These are phyloP conservation scores for Tremella mesenterica DNA, from an alignment of 768 basidiomycete species.

Conservation along the genomic window DNA sequence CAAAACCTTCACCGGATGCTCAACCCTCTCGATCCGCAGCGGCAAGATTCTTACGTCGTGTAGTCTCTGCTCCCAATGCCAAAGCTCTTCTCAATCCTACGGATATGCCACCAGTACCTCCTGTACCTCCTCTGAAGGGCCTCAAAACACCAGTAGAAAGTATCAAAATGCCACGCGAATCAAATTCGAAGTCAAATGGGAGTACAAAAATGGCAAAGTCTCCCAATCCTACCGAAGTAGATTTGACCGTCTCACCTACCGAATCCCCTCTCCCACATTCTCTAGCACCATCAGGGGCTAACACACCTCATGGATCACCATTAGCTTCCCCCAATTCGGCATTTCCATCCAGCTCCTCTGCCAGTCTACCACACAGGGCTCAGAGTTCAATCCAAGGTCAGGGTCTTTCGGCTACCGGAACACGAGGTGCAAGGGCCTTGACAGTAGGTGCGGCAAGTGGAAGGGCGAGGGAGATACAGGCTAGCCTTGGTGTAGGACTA, in stretches of 20 bases:
- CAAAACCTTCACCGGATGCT: not conserved
- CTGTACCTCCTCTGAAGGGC: constrained; percentile 39
- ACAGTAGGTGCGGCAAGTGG: constrained; percentile 16
- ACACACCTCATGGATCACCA: too few species aligned
- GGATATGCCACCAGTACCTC: constrained; percentile 52
- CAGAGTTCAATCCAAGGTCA: constrained; percentile 41
- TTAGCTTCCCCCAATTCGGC: too few species aligned
- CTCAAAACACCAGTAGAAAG: not conserved
- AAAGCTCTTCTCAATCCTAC: constrained; percentile 64
- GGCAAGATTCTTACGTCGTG: constrained; percentile 83
- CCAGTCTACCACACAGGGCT: constrained; percentile 51
- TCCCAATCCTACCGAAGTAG: constrained; percentile 7
- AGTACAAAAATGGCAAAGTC: not conserved
- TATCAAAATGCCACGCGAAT: not conserved
- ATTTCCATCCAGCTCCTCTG: constrained; percentile 5
- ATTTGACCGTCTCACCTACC: constrained; percentile 14
- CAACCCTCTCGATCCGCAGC: constrained; percentile 46
- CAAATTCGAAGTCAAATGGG: too few species aligned
- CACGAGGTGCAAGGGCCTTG: constrained; percentile 17
- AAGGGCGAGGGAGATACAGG: constrained; percentile 5
- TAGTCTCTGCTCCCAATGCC: constrained; percentile 92
- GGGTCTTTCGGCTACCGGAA: constrained; percentile 24
- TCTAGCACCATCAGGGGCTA: too few species aligned
- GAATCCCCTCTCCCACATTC: too few species aligned
- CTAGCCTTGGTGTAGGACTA: constrained; percentile 6